Base-by-base conservation (phyloP, 768 basidiomycete genomes). In the Tricholomella constricta region DNA sequence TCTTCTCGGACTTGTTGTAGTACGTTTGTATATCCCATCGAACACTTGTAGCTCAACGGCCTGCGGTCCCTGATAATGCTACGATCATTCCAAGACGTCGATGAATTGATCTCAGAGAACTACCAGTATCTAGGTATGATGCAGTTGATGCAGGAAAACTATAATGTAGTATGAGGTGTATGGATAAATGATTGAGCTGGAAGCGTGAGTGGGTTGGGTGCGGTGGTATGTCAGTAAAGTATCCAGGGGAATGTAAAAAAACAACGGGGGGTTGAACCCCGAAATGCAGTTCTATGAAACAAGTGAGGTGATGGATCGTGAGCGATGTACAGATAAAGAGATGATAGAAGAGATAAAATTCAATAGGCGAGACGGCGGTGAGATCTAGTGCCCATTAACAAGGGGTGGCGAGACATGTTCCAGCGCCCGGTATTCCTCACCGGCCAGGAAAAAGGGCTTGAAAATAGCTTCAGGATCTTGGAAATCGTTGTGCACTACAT, bases 401-500 rank as follows among this genome's bases (percentile, higher is more conserved):
- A 62, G 64, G 17, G 70, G 69, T 36, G 68, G 34, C 26, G 41
- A 54, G 45, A 72, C 73, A 37, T 68, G 49, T 40, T 73, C 71
- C 25, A 68, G 61, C 27, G 76, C 71, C 12, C 72, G 67, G 54
- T 82, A 82, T 66, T 88, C 83, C 36, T 80, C 82, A 31, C 86
- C 88, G 11, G 86, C 87, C 67, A 85, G 83, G 70, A 83, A 76
- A 79, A 98, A 96, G 2, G 93, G 91, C 61, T 78, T 76, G 69
- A 95, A 98, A 71, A 98, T 95, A 19, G 87, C 87, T 43, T 88
- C 78, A 2, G 85, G 69, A 64, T 89, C 80, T 70, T 91, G 89
- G 83, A 92, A 98, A 68, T 96, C 88, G 73, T 97, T 97, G 70
- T 97, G 94, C 23, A 98, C 95, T 60, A 98, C 88, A 69, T 97